These are phyloP conservation scores for Trichophyton equinum DNA, from an alignment of 2,329 filamentous ascomycete species.

Conservation along the genomic window DNA sequence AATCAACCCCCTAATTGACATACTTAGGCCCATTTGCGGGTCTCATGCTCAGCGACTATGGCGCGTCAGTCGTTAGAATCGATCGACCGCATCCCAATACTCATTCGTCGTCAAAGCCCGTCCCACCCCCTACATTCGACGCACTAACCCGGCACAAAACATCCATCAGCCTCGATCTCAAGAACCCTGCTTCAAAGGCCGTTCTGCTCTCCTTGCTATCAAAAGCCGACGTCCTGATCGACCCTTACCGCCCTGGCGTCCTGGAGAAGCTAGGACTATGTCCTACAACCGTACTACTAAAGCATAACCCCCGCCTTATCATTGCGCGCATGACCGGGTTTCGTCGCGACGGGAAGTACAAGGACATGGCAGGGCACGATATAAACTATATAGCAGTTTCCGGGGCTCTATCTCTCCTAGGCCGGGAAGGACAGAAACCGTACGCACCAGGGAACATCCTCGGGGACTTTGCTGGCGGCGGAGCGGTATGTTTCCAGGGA, in stretches of 20 bases:
- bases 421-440: constrained; percentile 55
- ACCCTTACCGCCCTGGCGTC: constrained; percentile 84
- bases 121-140: constrained; percentile 49
- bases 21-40: constrained; percentile 68
- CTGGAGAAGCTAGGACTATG: constrained; percentile 72
- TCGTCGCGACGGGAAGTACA: constrained; percentile 72
- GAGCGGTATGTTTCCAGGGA: constrained; percentile 67
- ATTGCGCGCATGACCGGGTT: constrained; percentile 85
- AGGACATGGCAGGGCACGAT: constrained; percentile 81
- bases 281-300: constrained; percentile 52
- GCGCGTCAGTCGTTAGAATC: constrained; percentile 75
- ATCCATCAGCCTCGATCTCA: constrained; percentile 70
- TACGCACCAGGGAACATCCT: constrained; percentile 72
- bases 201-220: constrained; percentile 55
- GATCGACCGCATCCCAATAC: constrained; percentile 47
- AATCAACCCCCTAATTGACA: background rate
- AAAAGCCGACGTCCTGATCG: constrained; percentile 67
- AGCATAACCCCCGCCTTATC: constrained; percentile 60
- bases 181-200: constrained; percentile 48
- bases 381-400: constrained; percentile 93
- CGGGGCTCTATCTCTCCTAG: constrained; percentile 65
- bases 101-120: constrained; percentile 23
- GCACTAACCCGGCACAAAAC: constrained; percentile 67
- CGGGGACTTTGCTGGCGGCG: constrained; percentile 84
- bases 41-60: constrained; percentile 77